These are phyloP conservation scores for Astrephomene gubernaculifera DNA, from an alignment of 139 green algal genomes.

Conservation along the genomic window DNA sequence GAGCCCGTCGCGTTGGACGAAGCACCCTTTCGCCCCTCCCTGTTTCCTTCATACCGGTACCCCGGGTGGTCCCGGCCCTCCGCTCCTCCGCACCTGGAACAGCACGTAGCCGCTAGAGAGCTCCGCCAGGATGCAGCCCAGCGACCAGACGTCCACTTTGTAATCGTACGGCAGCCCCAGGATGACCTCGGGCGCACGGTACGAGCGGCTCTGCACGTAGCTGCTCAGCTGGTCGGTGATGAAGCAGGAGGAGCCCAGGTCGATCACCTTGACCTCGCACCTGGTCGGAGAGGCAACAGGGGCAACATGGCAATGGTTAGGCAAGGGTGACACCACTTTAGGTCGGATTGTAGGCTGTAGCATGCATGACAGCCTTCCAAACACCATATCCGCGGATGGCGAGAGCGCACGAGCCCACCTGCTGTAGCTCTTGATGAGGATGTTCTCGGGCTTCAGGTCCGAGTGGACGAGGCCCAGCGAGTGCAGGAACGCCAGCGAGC, in stretches of 20 bases:
- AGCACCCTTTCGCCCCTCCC: too few species aligned
- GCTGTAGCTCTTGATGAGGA: slow-evolving; percentile 93
- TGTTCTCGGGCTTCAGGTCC: slow-evolving; percentile 99
- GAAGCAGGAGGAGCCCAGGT: slow-evolving; percentile 96
- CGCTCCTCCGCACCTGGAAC: slow-evolving; percentile 76
- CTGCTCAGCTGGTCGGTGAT: slow-evolving; percentile 90
- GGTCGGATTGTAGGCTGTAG: too few species aligned
- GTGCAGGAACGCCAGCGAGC: slow-evolving; percentile 92
- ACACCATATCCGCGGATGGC: too few species aligned
- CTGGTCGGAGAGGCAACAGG: neutral
- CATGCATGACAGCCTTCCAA: too few species aligned
- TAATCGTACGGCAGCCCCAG: slow-evolving; percentile 90
- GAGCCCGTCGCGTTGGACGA: too few species aligned
- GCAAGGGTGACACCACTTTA: too few species aligned
- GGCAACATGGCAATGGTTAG: too few species aligned
- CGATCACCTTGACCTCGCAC: slow-evolving; percentile 93
- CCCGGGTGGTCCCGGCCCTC: too few species aligned
- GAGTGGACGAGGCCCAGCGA: slow-evolving; percentile 92
- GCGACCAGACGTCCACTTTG: slow-evolving; percentile 95
- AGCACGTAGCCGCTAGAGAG: slow-evolving; percentile 90
- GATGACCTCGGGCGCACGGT: slow-evolving; percentile 97
- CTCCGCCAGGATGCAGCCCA: slow-evolving; percentile 97
- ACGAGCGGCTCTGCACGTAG: slow-evolving; percentile 95
- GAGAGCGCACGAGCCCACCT: slow-evolving; percentile 59
- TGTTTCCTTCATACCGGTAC: too few species aligned